Evolutionary conservation across 768 basidiomycete species (phyloP).

Genomic region (Russula griseocarnosa): DNA sequence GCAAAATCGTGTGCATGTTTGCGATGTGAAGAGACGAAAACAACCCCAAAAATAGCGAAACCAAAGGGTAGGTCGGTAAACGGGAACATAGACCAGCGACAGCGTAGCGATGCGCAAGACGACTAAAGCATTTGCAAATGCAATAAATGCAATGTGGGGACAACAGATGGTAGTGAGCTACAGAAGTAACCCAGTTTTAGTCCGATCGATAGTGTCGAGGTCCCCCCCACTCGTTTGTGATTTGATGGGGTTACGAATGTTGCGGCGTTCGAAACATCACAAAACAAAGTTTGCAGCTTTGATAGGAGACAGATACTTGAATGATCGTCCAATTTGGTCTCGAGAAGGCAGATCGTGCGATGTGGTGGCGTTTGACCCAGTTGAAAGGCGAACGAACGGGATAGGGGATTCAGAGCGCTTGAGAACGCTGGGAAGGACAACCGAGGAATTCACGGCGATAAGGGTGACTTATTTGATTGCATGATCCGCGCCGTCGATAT

Average conservation of each 20-base stretch:
- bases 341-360: neutral
- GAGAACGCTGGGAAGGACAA: neutral
- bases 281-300: neutral
- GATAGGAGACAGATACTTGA: neutral
- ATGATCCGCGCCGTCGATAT: slow-evolving; percentile 26
- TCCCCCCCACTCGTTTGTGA: neutral
- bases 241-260: slow-evolving; percentile 3
- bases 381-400: neutral
- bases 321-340: slow-evolving; percentile 7
- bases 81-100: slow-evolving; percentile 8
- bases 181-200: neutral
- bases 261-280: slow-evolving; percentile 2
- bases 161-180: neutral
- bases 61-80: neutral
- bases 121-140: neutral
- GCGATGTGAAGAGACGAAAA: slow-evolving; percentile 8
- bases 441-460: slow-evolving; percentile 14
- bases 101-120: slow-evolving; percentile 5
- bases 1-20: neutral
- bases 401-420: neutral
- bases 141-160: neutral
- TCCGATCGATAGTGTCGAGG: neutral
- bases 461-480: slow-evolving; percentile 17
- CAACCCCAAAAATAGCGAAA: slow-evolving; percentile 5
- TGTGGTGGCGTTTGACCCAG: slow-evolving; percentile 5